Base-by-base conservation (phyloP, 2,329 filamentous ascomycete species). In the Rhytidhysteron rufulum region DNA sequence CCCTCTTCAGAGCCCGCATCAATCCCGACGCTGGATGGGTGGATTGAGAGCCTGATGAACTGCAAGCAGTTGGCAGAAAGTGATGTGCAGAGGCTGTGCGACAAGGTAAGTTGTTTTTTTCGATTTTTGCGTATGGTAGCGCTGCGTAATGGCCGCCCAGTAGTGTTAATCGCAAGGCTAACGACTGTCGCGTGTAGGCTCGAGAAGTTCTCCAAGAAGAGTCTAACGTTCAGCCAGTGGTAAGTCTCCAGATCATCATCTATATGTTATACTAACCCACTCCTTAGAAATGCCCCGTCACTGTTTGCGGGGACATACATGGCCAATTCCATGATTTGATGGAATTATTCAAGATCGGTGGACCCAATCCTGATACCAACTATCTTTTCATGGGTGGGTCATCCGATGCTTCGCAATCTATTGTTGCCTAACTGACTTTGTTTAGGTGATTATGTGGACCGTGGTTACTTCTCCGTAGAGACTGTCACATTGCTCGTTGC, bases 311-410 rank as follows among this genome's bases (percentile, higher is more conserved):
- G 67, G 93, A 98, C 71, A 98, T 98, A 66, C 93, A 98, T 70
- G 93, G 93, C 53, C 93, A 98, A 71, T 97, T 97, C 68, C 91
- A 97, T 70, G 93, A 98, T 65, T 73, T 98, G 68, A 97, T 98
- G 89, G 93, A 98, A 73, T 82, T 98, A 39, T 98, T 98, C 80
- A 94, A 95, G 74, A 97, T 98, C 68, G 93, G 93, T 55, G 93
- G 93, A 40, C 89, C 90, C 45, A 96, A 95, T 65, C 93, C 93
- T 53, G 93, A 98, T 70, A 97, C 93, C 63, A 97, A 97, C 75
- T 97, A 97, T 71, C 84, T 97, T 53, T 97, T 97, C 75, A 97
- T 98, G 89, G 90, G 88, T 93, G 72, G 63, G 82, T 19, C 10
- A 37, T 36, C 21, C 13, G 16, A 19, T 39, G 18, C 13, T 22